These are phyloP conservation scores for Penicillium cosmopolitanum DNA, from an alignment of 495 filamentous ascomycete genomes.

Conservation along the genomic window DNA sequence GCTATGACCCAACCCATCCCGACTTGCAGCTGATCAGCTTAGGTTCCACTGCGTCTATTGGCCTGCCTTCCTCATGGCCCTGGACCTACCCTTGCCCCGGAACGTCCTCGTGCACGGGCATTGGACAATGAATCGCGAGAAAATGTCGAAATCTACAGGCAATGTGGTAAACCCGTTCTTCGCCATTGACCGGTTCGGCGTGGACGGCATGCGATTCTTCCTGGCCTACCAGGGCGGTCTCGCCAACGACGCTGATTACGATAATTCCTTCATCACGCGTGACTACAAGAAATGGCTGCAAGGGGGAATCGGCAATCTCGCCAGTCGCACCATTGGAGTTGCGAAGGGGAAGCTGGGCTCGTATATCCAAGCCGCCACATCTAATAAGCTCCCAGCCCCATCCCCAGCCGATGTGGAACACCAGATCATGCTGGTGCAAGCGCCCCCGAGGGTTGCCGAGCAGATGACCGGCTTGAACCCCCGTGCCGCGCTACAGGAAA, in stretches of 20 bases:
- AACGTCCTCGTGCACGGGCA: slow-evolving; percentile 87
- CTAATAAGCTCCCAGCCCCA: slow-evolving; percentile 34
- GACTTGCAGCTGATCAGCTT: slow-evolving; percentile 21
- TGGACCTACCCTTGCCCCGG: slow-evolving; percentile 81
- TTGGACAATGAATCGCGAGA: slow-evolving; percentile 86
- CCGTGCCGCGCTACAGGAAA: slow-evolving; percentile 63
- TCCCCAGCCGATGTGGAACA: slow-evolving; percentile 35
- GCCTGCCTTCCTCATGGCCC: slow-evolving; percentile 92
- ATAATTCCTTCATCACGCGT: slow-evolving; percentile 72
- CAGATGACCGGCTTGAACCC: slow-evolving; percentile 70
- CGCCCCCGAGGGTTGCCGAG: slow-evolving; percentile 45
- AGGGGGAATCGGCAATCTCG: slow-evolving; percentile 76
- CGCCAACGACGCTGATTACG: slow-evolving; percentile 77
- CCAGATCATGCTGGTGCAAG: slow-evolving; percentile 35
- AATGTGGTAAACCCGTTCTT: slow-evolving; percentile 96
- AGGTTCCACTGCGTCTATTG: slow-evolving; percentile 96
- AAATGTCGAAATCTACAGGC: slow-evolving; percentile 95
- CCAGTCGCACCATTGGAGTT: slow-evolving; percentile 66
- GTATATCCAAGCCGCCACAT: slow-evolving; percentile 51
- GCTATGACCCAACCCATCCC: slow-evolving; percentile 8
- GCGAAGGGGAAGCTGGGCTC: slow-evolving; percentile 66
- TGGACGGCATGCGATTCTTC: slow-evolving; percentile 88
- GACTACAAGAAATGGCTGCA: slow-evolving; percentile 80
- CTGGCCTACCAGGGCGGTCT: slow-evolving; percentile 78
- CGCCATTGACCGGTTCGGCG: slow-evolving; percentile 84